Base-by-base conservation (phyloP, 2,329 filamentous ascomycete genomes). In the Phaeophleospora eucalypticola region DNA sequence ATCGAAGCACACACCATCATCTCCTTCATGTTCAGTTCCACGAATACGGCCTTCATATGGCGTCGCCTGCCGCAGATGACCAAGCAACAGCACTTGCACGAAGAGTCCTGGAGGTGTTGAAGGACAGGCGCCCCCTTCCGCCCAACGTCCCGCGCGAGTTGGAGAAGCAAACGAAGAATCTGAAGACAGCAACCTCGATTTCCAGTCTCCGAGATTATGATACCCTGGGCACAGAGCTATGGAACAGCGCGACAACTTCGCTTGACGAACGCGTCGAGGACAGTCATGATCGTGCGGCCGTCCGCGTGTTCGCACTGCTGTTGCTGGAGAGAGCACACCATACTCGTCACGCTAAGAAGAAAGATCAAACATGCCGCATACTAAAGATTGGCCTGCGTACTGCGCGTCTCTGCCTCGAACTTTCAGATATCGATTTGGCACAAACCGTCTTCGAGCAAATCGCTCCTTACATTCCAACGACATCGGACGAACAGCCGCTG, bases 301-400 rank as follows among this genome's bases (percentile, higher is more conserved):
- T n/a, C 21, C 74, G 76, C 33, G 68, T 72, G 4, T 76, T 90
- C 56, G 78, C 86, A 0, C 89, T 87, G 58, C 68, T 83, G 12
- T 66, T 91, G 46, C 70, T 95, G 12, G 80, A 84, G 36, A 70
- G 78, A 36, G 79, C 78, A 47, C 41, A 46, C n/a, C 54, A 57
- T 7, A 34, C 49, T 15, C 53, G 53, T 17, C 59, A 55, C n/a
- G 41, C 50, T 14, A 49, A 47, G 49, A 53, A 51, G 49, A 61
- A 36, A 57, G 58, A 37, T 57, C 60, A 66, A 48, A 61, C 57
- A 14, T 63, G 81, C 21, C 79, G 85, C 45, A 65, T 88, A 16
- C 71, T 88, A 61, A 83, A 78, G 59, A 68, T 87, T 55, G 83
- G 82, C 9, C 69, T 94, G 46, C 87, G 83, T 62, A 75, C 83